Base-by-base conservation (phyloP, 192 early-diverging fungal genomes). In the Backusella psychrophila region DNA sequence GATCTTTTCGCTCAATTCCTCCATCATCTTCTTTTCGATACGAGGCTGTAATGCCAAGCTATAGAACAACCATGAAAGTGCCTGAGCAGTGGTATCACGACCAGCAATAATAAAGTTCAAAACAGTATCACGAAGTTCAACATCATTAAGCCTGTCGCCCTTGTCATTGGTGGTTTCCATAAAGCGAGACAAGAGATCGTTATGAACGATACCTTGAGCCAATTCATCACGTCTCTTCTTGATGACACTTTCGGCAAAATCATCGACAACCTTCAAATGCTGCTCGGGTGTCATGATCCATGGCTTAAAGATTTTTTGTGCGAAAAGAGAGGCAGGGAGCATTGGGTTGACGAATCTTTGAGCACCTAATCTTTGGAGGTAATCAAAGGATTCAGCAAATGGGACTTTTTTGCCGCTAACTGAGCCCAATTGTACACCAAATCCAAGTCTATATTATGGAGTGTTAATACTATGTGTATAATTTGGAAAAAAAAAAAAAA, bases 311-410 rank as follows among this genome's bases (percentile, higher is more conserved):
- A 76, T 65, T 15, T 70, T 68, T 15, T 33, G 70, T 4, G 68
- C 15, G 1, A 14, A 17, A 36, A 76, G 59, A 1, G 34, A 42
- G 15, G 31, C 23, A 15, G 66, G 23, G 36, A 76, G 70, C 17
- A 75, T 73, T n/a, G 76, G 82, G 31, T 75, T 78, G 42, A 82
- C 65, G 34, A 85, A 76, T 0, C 84, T 79, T 14, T 73, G 41
- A 11, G 74, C 66, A 1, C 83, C 83, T 5, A 38, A 68, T 35
- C 69, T 67, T 76, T 89, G 88, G 11, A 80, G 84, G 29, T 73
- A 77, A 67, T 90, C 89, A 75, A 90, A 91, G 11, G 88, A 75
- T 3, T 41, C 59, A 0, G 87, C 89, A 82, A 91, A 89, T 6
- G 75, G 78, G 19, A 82, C 75, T 35, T 81, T 79, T 21, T 77